These are phyloP conservation scores for Quercus lobata DNA, from an alignment of 331 rosid species.

Conservation along the genomic window DNA sequence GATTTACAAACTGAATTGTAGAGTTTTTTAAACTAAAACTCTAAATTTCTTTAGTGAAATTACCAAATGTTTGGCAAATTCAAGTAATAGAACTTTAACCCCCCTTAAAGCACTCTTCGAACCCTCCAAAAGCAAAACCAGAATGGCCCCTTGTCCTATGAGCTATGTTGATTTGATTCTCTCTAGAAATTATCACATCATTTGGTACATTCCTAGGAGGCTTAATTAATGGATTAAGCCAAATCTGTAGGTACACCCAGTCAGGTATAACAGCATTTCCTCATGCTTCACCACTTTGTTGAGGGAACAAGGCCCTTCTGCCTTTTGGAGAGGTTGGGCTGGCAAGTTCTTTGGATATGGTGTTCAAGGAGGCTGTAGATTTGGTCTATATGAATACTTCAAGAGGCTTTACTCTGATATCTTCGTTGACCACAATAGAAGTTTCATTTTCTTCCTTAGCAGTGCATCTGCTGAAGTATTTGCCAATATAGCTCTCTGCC, in stretches of 20 bases:
- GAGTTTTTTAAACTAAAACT: too few relatives aligned
- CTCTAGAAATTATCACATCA: background rate
- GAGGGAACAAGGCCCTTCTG: conserved; percentile 61
- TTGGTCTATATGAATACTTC: conserved; percentile 56
- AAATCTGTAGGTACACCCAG: conserved; percentile 42
- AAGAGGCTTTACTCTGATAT: conserved; percentile 39
- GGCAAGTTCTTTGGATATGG: conserved; percentile 58
- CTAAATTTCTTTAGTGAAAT: too few relatives aligned
- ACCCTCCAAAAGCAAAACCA: too few relatives aligned
- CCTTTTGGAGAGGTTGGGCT: conserved; percentile 57
- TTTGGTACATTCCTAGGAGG: background rate
- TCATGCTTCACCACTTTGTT: conserved; percentile 42
- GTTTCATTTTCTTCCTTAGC: conserved; percentile 41
- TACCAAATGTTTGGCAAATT: too few relatives aligned
- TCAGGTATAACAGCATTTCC: conserved; percentile 44
- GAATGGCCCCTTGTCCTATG: background rate
- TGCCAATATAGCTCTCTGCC: conserved; percentile 55
- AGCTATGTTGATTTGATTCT: background rate
- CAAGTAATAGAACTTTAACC: too few relatives aligned
- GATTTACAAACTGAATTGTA: too few relatives aligned
- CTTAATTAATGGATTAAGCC: background rate
- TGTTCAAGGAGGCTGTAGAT: conserved; percentile 59
- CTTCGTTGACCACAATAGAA: conserved; percentile 35
- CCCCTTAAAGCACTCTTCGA: too few relatives aligned
- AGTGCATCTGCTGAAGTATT: conserved; percentile 60